Base-by-base conservation (phyloP, 2,329 filamentous ascomycete species). In the Cladophialophora carrionii region DNA sequence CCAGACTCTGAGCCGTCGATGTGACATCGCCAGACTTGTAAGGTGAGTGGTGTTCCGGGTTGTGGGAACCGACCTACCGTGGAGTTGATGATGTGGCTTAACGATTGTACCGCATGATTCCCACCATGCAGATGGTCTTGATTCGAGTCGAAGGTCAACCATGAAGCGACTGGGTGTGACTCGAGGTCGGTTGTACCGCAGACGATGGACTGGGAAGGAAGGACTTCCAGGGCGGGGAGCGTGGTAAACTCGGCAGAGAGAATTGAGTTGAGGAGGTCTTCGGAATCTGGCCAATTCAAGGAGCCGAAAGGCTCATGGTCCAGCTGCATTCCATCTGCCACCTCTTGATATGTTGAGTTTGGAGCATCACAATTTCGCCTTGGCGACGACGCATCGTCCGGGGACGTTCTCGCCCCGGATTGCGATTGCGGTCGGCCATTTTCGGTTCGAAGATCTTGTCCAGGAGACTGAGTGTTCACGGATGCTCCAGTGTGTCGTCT, bases 21-120 rank as follows among this genome's bases (percentile, higher is more conserved):
- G 79, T 81, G 7, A 81, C 75, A 54, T 76, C 79, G 1, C 77
- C 79, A 9, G 78, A 80, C 78, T 77, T 31, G 4, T 37, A 20
- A 4, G 20, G 41, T 62, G 14, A 61, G 41, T 14, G 4, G n/a
- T 26, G 20, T 20, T 17, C 9, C 20, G 22, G n/a, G 17, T n/a
- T 37, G 7, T 9, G 20, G n/a, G 12, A 26, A 26, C 48, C 43
- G 2, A 37, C 53, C n/a, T 52, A 65, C 63, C 46, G 41, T 20
- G n/a, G 58, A 57, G 37, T 46, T 65, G 29, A 65, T 65, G 10
- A 65, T 62, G 2, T 62, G 52, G 10, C 58, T 62, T 53, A 62
- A 20, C 20, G 62, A 32, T 8, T 49, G 52, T 20, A 65, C 59
- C 4, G 58, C 63, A 62, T 62, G 41, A 17, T 59, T 55, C 3